Percentiles rank a stretch among this genome's conserved stretches.
phyloP scores from a whole-genome alignment of 305 asterid genomes.

The Solanum chacoense region DNA sequence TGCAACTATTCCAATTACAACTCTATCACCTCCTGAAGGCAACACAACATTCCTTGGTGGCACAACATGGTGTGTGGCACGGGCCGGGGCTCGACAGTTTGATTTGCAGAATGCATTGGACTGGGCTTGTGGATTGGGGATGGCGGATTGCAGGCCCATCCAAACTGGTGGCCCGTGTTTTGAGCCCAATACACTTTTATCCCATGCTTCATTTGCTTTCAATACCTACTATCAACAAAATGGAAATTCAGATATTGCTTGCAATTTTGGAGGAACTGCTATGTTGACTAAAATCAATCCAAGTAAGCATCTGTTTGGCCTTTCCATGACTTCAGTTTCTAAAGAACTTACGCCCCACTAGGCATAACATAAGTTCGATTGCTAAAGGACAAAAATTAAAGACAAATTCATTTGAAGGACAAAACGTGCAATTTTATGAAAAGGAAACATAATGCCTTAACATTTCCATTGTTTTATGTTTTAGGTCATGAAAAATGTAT shows the following conservation, averaged over 20 bases:
- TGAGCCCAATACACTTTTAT: conserved; percentile 41
- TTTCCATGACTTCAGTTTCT: not conserved
- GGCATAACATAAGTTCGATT: not conserved
- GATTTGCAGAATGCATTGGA: conserved; percentile 65
- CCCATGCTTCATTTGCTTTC: conserved; percentile 81
- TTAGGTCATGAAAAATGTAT: conserved; percentile 39
- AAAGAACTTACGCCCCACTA: not conserved
- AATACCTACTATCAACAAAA: conserved; percentile 70
- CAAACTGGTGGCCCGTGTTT: conserved; percentile 57
- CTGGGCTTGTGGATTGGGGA: conserved; percentile 75
- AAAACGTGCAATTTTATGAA: not conserved
- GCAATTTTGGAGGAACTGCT: conserved; percentile 84
- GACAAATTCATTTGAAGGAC: not conserved
- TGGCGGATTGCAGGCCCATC: conserved; percentile 49
- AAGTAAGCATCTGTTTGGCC: conserved; percentile 24
- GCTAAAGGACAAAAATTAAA: not conserved
- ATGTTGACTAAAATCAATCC: conserved; percentile 42
- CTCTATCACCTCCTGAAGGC: conserved; percentile 55
- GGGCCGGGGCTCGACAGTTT: conserved; percentile 29
- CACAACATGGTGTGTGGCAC: conserved; percentile 74
- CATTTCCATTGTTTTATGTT: not conserved
- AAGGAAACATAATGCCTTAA: not conserved
- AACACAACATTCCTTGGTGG: conserved; percentile 73
- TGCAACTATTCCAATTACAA: conserved; percentile 25
- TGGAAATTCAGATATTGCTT: conserved; percentile 65